These are phyloP conservation scores for Fraxinus paxiana DNA, from an alignment of 305 asterid genomes.

Conservation along the genomic window DNA sequence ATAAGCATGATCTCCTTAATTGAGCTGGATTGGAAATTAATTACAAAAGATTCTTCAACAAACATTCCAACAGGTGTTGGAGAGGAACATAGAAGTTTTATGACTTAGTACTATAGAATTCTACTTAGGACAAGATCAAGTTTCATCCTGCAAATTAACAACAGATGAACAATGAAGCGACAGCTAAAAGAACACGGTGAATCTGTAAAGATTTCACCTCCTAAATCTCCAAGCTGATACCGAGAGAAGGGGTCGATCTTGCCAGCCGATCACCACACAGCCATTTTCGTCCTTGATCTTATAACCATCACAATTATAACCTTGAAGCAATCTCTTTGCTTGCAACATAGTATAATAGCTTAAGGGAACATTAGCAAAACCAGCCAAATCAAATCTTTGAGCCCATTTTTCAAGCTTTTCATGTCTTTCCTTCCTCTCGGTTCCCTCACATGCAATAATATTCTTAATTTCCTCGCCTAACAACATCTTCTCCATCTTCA, in stretches of 20 bases:
- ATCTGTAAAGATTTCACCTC: constrained; percentile 42
- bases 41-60: background rate
- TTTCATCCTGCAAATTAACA: constrained; percentile 23
- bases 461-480: constrained; percentile 89
- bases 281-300: constrained; percentile 75
- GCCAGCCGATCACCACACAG: constrained; percentile 82
- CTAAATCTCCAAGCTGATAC: constrained; percentile 85
- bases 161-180: background rate
- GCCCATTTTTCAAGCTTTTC: constrained; percentile 84
- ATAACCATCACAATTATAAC: constrained; percentile 67
- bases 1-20: background rate
- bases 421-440: constrained; percentile 72
- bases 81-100: constrained; percentile 5
- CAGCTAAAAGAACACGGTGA: constrained; percentile 7
- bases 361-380: constrained; percentile 59
- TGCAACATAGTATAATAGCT: constrained; percentile 84
- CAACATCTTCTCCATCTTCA: constrained; percentile 74
- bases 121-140: constrained; percentile 25
- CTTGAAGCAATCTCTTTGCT: constrained; percentile 67
- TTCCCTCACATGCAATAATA: constrained; percentile 81
- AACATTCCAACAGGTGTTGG: background rate
- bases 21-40: background rate
- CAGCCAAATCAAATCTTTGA: constrained; percentile 57
- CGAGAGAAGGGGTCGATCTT: constrained; percentile 71
- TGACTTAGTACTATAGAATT: constrained; percentile 17